phyloP scores from a whole-genome alignment of 495 filamentous ascomycete genomes.

The Penicillium verhagenii region DNA sequence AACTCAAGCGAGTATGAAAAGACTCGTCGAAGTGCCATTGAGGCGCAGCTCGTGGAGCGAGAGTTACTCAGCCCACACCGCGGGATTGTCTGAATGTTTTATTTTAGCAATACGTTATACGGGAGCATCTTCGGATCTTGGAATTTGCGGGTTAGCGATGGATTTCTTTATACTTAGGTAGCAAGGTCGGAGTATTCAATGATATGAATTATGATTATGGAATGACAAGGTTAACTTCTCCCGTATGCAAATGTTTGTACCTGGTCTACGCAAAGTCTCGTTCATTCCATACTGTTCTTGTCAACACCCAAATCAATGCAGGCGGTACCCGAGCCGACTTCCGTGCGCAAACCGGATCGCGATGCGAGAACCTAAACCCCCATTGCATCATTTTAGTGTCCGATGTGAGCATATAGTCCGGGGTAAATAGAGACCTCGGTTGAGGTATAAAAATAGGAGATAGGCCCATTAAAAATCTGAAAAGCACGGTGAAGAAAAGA shows the following conservation, averaged over 20 bases:
- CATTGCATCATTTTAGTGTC: background rate
- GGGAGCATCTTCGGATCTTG: background rate
- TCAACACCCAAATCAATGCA: too few species aligned
- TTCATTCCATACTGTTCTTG: background rate
- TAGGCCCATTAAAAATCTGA: too few species aligned
- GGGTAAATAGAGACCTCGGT: background rate
- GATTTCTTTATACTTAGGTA: background rate
- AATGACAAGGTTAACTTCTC: too few species aligned
- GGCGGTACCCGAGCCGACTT: background rate
- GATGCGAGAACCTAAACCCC: slow-evolving; percentile 5
- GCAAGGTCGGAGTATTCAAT: background rate
- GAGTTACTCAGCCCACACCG: background rate
- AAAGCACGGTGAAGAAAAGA: too few species aligned
- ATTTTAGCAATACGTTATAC: background rate
- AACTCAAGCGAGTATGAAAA: slow-evolving; percentile 41
- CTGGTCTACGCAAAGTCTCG: too few species aligned
- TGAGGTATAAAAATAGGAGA: background rate
- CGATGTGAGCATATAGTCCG: background rate
- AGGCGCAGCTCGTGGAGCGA: slow-evolving; percentile 20
- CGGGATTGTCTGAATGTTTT: background rate
- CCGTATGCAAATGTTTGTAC: too few species aligned
- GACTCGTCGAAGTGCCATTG: slow-evolving; percentile 37
- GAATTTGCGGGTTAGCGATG: background rate
- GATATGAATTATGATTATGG: background rate
- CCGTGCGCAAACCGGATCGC: background rate